phyloP scores from a whole-genome alignment of 1,139 yeast species.

The Kurtzmaniella quercitrusa region DNA sequence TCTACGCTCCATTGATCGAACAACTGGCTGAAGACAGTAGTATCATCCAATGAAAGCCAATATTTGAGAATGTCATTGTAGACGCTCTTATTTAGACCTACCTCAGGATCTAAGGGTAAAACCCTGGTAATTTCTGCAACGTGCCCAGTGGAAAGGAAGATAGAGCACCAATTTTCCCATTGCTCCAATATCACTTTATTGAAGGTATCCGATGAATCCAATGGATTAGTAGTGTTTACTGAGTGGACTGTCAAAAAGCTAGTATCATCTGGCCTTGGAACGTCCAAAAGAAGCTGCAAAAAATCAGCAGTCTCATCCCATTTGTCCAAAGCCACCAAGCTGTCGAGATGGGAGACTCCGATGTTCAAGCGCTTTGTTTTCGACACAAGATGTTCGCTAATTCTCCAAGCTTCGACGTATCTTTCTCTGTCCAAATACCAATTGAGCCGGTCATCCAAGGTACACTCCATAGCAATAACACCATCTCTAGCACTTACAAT shows the following conservation, averaged over 20 bases:
- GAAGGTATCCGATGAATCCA: slow-evolving; percentile 11
- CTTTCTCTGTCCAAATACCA: slow-evolving; percentile 63
- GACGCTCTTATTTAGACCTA: slow-evolving; percentile 33
- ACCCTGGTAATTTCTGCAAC: slow-evolving; percentile 43
- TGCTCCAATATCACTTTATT: slow-evolving; percentile 36
- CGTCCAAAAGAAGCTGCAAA: slow-evolving; percentile 39
- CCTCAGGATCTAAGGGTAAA: slow-evolving; percentile 45
- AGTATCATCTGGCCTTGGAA: slow-evolving; percentile 24
- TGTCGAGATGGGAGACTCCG: slow-evolving; percentile 62
- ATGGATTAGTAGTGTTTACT: slow-evolving; percentile 1
- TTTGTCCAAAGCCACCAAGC: slow-evolving; percentile 42
- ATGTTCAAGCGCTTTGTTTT: slow-evolving; percentile 49
- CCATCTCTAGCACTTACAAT: slow-evolving; percentile 81
- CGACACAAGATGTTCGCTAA: slow-evolving; percentile 54
- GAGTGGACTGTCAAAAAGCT: slow-evolving; percentile 11
- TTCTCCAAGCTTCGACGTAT: slow-evolving; percentile 71
- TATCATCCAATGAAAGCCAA: slow-evolving; percentile 37
- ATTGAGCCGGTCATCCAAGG: slow-evolving; percentile 59
- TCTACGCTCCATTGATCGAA: slow-evolving; percentile 57
- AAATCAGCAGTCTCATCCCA: slow-evolving; percentile 60
- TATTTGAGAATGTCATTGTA: slow-evolving; percentile 52
- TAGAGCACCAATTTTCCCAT: slow-evolving; percentile 67
- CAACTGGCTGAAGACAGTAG: slow-evolving; percentile 33
- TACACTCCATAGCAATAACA: slow-evolving; percentile 68
- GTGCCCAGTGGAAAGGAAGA: slow-evolving; percentile 49